Percentiles rank a stretch among this genome's conserved stretches.
Evolutionary conservation across 306 rosid genomes (phyloP).

Genomic region (Quillaja saponaria): DNA sequence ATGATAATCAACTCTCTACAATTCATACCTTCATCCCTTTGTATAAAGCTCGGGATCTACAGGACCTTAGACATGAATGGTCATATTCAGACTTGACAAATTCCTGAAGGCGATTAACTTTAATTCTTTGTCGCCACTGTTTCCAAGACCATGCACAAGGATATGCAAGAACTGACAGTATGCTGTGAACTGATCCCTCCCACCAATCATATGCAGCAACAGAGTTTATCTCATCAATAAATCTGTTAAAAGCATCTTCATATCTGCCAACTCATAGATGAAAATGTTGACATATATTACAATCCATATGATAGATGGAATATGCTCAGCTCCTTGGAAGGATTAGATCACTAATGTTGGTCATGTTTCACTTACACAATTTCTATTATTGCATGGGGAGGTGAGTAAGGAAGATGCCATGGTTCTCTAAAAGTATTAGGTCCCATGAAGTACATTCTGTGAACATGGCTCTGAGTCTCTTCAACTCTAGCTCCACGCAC

Average conservation of each 20-base stretch:
- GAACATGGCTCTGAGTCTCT: conserved; percentile 96
- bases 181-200: conserved; percentile 92
- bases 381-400: conserved; percentile 87
- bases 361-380: conserved; percentile 89
- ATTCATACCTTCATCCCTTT: conserved; percentile 93
- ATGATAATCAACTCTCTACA: conserved; percentile 5
- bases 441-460: conserved; percentile 96
- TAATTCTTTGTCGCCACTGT: conserved; percentile 89
- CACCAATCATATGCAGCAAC: conserved; percentile 95
- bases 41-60: conserved; percentile 97
- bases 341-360: too few relatives aligned
- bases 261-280: conserved; percentile 62
- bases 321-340: too few relatives aligned
- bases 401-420: conserved; percentile 93
- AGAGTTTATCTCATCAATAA: conserved; percentile 92
- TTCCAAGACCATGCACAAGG: conserved; percentile 98
- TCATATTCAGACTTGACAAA: conserved; percentile 96
- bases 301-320: too few relatives aligned
- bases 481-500: conserved; percentile 61
- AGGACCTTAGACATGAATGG: conserved; percentile 91
- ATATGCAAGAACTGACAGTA: conserved; percentile 73
- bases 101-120: conserved; percentile 85
- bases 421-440: conserved; percentile 96
- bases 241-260: conserved; percentile 83
- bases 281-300: too few relatives aligned